Evolutionary conservation across 352 stramenopile species (phyloP).

Genomic region (Aphanomyces invadans): DNA sequence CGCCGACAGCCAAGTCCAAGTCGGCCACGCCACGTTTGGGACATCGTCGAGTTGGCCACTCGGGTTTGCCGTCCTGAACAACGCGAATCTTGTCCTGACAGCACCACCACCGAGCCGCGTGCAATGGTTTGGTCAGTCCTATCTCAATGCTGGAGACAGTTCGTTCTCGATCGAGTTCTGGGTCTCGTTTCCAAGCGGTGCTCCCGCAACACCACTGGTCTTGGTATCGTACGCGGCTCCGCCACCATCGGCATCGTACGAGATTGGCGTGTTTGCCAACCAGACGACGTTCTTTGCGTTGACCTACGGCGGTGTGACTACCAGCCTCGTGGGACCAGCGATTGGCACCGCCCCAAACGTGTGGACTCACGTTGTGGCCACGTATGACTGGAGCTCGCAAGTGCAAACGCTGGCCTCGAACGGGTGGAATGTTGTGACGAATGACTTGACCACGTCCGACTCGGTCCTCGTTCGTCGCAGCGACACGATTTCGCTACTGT

Average conservation of each 20-base stretch:
- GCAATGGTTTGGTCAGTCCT: conserved; percentile 20
- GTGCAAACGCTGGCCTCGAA: conserved; percentile 6
- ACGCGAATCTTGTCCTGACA: background rate
- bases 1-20: conserved; percentile 24
- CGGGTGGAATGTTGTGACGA: background rate
- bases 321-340: conserved; percentile 4
- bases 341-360: background rate
- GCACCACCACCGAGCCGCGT: background rate
- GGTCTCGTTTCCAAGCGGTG: conserved; percentile 27
- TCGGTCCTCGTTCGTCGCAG: background rate
- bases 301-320: background rate
- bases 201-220: background rate
- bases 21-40: conserved; percentile 26
- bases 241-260: background rate
- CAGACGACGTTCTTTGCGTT: conserved; percentile 16
- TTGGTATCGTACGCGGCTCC: background rate
- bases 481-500: conserved; percentile 1
- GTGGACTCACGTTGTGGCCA: conserved; percentile 52
- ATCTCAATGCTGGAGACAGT: background rate
- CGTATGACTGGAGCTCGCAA: conserved; percentile 36
- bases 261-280: conserved; percentile 13
- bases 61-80: conserved; percentile 38
- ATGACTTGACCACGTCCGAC: background rate
- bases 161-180: conserved; percentile 64
- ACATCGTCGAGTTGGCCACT: conserved; percentile 12